Evolutionary conservation across 768 basidiomycete species (phyloP).

Genomic region (Tulasnella sp.): DNA sequence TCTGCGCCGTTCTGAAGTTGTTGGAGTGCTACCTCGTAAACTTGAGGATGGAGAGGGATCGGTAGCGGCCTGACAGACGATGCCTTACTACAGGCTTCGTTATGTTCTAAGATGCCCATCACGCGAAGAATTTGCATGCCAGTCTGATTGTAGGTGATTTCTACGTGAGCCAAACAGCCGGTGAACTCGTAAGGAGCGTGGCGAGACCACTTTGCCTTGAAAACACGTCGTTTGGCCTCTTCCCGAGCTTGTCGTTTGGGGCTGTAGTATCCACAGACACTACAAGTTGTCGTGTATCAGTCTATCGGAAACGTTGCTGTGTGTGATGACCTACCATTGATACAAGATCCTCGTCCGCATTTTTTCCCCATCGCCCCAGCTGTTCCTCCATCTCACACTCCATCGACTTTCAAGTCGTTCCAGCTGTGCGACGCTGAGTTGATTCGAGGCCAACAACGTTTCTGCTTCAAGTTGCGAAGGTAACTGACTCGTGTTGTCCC

Average conservation of each 20-base stretch:
- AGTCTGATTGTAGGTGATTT: slow-evolving; percentile 22
- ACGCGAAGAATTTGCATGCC: slow-evolving; percentile 20
- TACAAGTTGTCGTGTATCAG: not conserved
- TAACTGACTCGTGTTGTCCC: not conserved
- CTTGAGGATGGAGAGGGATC: slow-evolving; percentile 27
- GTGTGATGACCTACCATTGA: not conserved
- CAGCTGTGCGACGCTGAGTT: not conserved
- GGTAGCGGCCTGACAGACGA: slow-evolving; percentile 20
- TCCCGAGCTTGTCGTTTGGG: not conserved
- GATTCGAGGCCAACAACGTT: not conserved
- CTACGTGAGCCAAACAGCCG: slow-evolving; percentile 29
- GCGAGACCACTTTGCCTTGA: not conserved
- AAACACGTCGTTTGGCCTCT: not conserved
- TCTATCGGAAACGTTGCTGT: not conserved
- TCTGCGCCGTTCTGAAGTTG: not conserved
- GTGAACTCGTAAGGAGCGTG: slow-evolving; percentile 20
- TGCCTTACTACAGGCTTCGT: slow-evolving; percentile 22
- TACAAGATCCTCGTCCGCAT: not conserved
- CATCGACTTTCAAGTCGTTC: not conserved
- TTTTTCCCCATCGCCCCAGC: not conserved
- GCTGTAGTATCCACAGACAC: not conserved
- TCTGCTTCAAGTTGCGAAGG: not conserved
- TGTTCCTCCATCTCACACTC: not conserved
- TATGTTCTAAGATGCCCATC: slow-evolving; percentile 24
- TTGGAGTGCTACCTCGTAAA: slow-evolving; percentile 19